phyloP scores from a whole-genome alignment of 208 protist genomes.

The Eutreptiella sp. region DNA sequence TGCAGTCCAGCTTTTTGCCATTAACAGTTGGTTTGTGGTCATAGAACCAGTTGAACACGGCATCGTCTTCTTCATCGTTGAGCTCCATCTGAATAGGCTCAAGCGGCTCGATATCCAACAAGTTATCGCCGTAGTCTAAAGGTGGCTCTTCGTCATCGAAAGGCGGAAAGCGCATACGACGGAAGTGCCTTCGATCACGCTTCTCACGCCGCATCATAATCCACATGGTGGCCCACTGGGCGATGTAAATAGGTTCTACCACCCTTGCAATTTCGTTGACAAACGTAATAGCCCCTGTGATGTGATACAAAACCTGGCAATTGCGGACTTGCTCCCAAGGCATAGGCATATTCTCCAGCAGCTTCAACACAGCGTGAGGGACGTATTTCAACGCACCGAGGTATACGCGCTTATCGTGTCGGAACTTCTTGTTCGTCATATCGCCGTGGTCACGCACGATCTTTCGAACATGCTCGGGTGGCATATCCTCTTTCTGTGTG shows the following conservation, averaged over 20 bases:
- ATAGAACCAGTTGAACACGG: conserved; percentile 98
- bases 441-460: conserved; percentile 99
- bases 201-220: conserved; percentile 99
- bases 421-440: conserved; percentile 95
- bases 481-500: conserved; percentile 69
- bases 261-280: conserved; percentile 99
- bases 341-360: conserved; percentile 99
- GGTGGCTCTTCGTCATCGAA: conserved; percentile 99
- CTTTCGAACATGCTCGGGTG: conserved; percentile 98
- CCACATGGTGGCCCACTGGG: conserved; percentile 99
- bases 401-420: conserved; percentile 98
- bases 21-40: conserved; percentile 94
- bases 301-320: conserved; percentile 98
- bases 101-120: conserved; percentile 92
- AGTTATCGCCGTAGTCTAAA: conserved; percentile 98
- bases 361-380: conserved; percentile 98
- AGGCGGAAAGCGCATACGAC: conserved; percentile 97
- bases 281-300: conserved; percentile 98
- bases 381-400: conserved; percentile 98
- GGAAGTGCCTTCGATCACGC: conserved; percentile 90
- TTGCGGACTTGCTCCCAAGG: conserved; percentile 90
- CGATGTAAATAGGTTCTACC: conserved; percentile 96
- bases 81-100: conserved; percentile 93
- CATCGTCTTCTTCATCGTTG: conserved; percentile 94
- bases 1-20: conserved; percentile 58